Evolutionary conservation across 352 stramenopile genomes (phyloP), one percentile per base, ranked within the genome.

Genomic region (Phytopythium helicoides): DNA sequence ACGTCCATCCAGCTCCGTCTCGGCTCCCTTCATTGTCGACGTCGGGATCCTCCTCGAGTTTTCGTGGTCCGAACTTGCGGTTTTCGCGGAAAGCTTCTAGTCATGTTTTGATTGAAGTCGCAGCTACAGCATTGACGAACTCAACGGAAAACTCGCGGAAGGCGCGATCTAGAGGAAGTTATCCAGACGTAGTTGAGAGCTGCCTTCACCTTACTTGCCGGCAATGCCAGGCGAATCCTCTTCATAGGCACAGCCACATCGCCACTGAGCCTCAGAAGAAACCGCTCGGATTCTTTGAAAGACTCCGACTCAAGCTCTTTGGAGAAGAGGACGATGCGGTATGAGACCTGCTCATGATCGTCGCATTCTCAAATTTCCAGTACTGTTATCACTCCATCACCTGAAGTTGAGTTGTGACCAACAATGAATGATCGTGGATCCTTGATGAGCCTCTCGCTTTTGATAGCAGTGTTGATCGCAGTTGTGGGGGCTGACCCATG

Each of bases 171-270:
- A 71, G 52, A 39, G 62, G 48, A 0, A 71, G 64, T 33, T 80
- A 67, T 51, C 75, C 75, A 4, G 76, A 89, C 47, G 76, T 87
- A 8, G 69, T 89, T 26, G 73, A 89, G 60, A 81, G 64, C 47
- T 89, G 78, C 68, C 70, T 89, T 1, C 78, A 89, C 62, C 73
- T 86, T 39, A 86, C 79, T 1, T 87, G 76, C 55, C 68, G 60
- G 6, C 73, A 79, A 18, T 79, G 71, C n/a, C 66, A 62, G 2
- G 42, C 47, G 1, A 66, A 64, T 23, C 46, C 50, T 54, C 60
- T 54, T 9, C 66, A 68, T 33, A 21, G 47, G 9, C 57, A 60
- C 41, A 61, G 56, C 36, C 33, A 34, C 33, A 33, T 33, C 28
- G 5, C 28, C 9, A 40, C 14, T 34, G 60, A 67, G 49, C 52